Evolutionary conservation across 2,329 filamentous ascomycete species (phyloP).

Genomic region (Fusarium begoniae): DNA sequence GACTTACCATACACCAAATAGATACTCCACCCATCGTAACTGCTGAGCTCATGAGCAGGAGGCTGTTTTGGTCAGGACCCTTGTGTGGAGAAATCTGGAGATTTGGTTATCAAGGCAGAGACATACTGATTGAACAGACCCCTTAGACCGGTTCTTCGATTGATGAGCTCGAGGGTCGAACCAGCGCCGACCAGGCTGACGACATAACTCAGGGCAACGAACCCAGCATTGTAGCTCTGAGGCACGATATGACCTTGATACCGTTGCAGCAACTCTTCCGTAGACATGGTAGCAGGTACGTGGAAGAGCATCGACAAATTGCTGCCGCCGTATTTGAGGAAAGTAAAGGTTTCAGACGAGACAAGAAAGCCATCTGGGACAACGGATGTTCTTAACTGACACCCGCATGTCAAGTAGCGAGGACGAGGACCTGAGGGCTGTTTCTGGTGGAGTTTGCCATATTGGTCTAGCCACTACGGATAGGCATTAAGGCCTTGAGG

Average conservation of each 20-base stretch:
- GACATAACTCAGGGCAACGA: constrained; percentile 77
- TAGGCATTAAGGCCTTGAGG: constrained; percentile 2
- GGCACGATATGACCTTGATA: constrained; percentile 59
- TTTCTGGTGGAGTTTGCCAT: constrained; percentile 30
- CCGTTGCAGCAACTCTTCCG: constrained; percentile 47
- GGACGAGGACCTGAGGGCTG: not conserved
- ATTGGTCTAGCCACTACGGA: constrained; percentile 10
- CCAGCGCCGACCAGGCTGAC: constrained; percentile 81
- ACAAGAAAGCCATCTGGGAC: constrained; percentile 9
- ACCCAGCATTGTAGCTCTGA: constrained; percentile 63
- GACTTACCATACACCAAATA: constrained; percentile 74
- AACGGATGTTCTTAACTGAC: constrained; percentile 33
- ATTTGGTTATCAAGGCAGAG: not conserved
- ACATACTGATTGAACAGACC: constrained; percentile 75
- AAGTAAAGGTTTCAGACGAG: not conserved
- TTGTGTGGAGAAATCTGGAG: not conserved
- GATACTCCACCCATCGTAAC: constrained; percentile 78
- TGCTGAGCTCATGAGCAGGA: constrained; percentile 70
- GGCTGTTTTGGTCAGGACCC: constrained; percentile 51
- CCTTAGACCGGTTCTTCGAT: constrained; percentile 75
- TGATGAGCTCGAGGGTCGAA: constrained; percentile 83
- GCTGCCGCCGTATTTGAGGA: constrained; percentile 17
- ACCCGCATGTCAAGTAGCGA: constrained; percentile 3
- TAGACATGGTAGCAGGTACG: constrained; percentile 32
- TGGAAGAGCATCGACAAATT: constrained; percentile 19